Evolutionary conservation across 805 yeast genomes (phyloP).

Genomic region (Soucietia sequanensis): DNA sequence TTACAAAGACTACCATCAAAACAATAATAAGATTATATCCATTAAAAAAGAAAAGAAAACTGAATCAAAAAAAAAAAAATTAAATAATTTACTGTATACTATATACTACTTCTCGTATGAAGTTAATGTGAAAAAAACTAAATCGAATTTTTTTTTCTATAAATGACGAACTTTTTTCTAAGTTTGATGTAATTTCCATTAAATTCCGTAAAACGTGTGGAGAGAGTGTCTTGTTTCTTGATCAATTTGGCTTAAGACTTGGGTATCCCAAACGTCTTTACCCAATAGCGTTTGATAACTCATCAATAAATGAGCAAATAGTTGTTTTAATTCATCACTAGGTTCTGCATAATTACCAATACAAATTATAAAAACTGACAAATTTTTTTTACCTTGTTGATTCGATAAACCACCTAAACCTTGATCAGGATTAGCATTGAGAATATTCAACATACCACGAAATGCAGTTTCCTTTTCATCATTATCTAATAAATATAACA

Average conservation of each 20-base stretch:
- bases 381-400: conserved; percentile 43
- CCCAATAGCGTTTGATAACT: conserved; percentile 52
- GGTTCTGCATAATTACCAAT: conserved; percentile 57
- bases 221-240: conserved; percentile 23
- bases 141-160: not conserved
- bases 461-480: conserved; percentile 88
- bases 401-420: conserved; percentile 51
- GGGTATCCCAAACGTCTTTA: conserved; percentile 29
- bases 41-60: too few relatives aligned
- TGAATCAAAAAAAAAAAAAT: conserved; percentile 1
- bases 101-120: too few relatives aligned
- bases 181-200: too few relatives aligned
- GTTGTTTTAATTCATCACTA: conserved; percentile 40
- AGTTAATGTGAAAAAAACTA: not conserved
- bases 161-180: not conserved
- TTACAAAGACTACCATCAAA: too few relatives aligned
- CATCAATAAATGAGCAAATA: conserved; percentile 43
- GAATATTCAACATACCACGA: conserved; percentile 73
- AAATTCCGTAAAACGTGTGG: conserved; percentile 19
- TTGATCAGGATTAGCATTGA: conserved; percentile 61
- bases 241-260: conserved; percentile 31
- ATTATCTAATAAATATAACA: conserved; percentile 68
- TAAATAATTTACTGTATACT: conserved; percentile 5
- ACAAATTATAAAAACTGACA: conserved; percentile 57
- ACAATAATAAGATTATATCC: too few relatives aligned